Conservation (phyloP, 2,329 filamentous ascomycete species). For the Clonostachys byssicola region DNA sequence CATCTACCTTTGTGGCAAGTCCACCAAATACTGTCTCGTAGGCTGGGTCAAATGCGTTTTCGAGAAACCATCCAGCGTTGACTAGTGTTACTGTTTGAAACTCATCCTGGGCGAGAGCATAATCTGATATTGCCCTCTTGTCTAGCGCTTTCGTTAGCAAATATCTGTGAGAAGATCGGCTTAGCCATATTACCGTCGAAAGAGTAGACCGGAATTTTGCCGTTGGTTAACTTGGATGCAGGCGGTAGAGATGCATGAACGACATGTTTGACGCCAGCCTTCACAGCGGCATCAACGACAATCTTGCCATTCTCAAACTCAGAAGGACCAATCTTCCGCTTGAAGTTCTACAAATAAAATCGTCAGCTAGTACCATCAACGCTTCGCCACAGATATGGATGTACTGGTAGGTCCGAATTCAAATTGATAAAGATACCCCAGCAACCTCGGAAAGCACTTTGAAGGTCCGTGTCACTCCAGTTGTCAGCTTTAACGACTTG, state of each 20-base stretch:
- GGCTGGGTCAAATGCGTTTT: constrained; percentile 11
- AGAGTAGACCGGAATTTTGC: not conserved
- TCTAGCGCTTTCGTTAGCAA: too few species aligned
- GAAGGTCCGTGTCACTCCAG: constrained; percentile 10
- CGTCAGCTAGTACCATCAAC: too few species aligned
- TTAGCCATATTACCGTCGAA: too few species aligned
- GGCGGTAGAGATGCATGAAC: not conserved
- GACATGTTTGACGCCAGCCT: constrained; percentile 1
- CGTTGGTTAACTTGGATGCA: not conserved
- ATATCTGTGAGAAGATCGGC: too few species aligned
- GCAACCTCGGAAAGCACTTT: constrained; percentile 18
- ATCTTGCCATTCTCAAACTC: not conserved
- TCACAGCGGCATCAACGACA: not conserved
- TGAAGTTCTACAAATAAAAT: not conserved
- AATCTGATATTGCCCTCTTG: not conserved
- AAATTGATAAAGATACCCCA: constrained; percentile 26
- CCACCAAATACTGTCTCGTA: constrained; percentile 29
- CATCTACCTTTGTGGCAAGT: constrained; percentile 26
- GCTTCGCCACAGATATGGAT: too few species aligned
- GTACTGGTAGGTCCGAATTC: constrained; percentile 17
- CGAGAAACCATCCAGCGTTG: not conserved
- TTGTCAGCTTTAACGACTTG: constrained; percentile 22
- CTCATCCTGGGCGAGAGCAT: not conserved
- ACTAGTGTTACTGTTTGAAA: not conserved
- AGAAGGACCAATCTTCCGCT: not conserved